phyloP scores from a whole-genome alignment of 768 basidiomycete genomes.

The Leccinum subgranulosum region DNA sequence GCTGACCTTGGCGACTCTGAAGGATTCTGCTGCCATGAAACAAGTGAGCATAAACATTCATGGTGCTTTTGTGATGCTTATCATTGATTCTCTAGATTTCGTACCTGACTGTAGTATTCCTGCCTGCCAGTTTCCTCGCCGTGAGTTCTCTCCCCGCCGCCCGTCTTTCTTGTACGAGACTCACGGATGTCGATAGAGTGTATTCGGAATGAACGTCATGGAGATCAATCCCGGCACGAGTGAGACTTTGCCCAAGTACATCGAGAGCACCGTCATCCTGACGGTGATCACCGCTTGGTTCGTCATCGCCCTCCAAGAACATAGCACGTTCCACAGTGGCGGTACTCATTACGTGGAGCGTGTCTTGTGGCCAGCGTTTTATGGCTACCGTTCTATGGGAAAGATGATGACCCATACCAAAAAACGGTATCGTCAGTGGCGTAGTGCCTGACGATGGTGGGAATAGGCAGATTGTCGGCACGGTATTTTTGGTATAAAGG shows the following conservation, averaged over 20 bases:
- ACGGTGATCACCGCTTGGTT: conserved; percentile 55
- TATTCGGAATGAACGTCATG: conserved; percentile 28
- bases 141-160: conserved; percentile 16
- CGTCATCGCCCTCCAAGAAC: conserved; percentile 48
- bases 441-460: not conserved
- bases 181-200: conserved; percentile 26
- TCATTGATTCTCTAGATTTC: conserved; percentile 37
- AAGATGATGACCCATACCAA: not conserved
- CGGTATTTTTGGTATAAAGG: not conserved
- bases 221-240: conserved; percentile 28
- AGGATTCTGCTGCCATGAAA: conserved; percentile 41
- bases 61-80: not conserved
- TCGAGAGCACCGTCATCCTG: conserved; percentile 44
- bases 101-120: conserved; percentile 59
- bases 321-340: conserved; percentile 21
- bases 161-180: not conserved
- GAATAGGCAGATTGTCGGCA: not conserved
- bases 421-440: not conserved
- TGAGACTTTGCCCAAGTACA: conserved; percentile 37
- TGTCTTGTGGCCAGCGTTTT: conserved; percentile 21
- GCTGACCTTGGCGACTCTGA: conserved; percentile 46
- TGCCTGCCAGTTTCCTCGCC: conserved; percentile 49
- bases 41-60: conserved; percentile 12
- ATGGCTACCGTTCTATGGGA: not conserved
- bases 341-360: conserved; percentile 9